A percentile compares a stretch with the other conserved stretches of the same genome.
These are phyloP conservation scores for Fusarium transvaalense DNA, from an alignment of 2,329 filamentous ascomycete genomes.

Conservation along the genomic window DNA sequence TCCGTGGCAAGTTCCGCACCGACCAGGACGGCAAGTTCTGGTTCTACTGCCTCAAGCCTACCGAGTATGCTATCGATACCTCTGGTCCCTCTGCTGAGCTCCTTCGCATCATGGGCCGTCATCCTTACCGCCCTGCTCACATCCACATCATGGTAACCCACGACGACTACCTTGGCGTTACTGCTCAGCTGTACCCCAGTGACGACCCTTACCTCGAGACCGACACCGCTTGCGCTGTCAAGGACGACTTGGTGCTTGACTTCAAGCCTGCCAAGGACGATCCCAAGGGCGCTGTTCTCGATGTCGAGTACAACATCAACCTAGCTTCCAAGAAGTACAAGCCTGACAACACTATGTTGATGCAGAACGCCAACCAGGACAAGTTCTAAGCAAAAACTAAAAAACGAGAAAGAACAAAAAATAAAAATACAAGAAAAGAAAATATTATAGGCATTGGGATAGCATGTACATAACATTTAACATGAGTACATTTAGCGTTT, in stretches of 20 bases:
- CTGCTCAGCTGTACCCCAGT: slow-evolving; percentile 82
- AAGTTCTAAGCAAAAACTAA: slow-evolving; percentile 42
- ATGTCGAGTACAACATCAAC: slow-evolving; percentile 59
- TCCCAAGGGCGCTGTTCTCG: slow-evolving; percentile 52
- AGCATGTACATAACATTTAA: slow-evolving; percentile 15
- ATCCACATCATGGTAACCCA: slow-evolving; percentile 69
- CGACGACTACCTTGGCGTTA: slow-evolving; percentile 76
- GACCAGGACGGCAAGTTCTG: slow-evolving; percentile 77
- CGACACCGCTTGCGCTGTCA: slow-evolving; percentile 65
- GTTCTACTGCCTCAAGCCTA: slow-evolving; percentile 82
- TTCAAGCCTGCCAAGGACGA: slow-evolving; percentile 61
- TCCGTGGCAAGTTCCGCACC: slow-evolving; percentile 80
- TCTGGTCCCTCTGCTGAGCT: slow-evolving; percentile 65
- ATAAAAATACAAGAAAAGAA: neutral
- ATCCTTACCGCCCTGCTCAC: slow-evolving; percentile 63
- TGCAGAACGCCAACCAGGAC: slow-evolving; percentile 49
- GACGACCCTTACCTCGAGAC: slow-evolving; percentile 71
- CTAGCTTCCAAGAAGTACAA: slow-evolving; percentile 61
- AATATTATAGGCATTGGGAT: neutral
- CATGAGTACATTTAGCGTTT: slow-evolving; percentile 31
- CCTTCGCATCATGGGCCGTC: slow-evolving; percentile 61
- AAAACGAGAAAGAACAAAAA: neutral
- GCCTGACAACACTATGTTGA: slow-evolving; percentile 47
- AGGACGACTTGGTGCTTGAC: slow-evolving; percentile 64
- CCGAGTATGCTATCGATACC: slow-evolving; percentile 77